Evolutionary conservation across 176 grass and related monocot genomes (phyloP).

Genomic region (Carex cristatella): DNA sequence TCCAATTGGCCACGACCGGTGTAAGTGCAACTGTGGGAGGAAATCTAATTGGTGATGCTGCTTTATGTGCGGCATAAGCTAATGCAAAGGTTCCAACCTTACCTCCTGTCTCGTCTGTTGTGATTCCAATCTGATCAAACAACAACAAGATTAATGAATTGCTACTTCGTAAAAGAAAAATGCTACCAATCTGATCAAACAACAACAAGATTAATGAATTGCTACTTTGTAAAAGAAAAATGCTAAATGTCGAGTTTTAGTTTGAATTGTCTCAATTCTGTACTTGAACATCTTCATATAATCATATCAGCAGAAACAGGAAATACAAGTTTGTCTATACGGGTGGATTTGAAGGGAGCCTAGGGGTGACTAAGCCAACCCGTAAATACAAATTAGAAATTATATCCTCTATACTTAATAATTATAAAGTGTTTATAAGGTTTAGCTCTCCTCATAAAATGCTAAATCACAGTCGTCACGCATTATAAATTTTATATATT

Average conservation of each 20-base stretch:
- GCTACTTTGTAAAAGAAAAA: neutral
- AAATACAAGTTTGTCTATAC: neutral
- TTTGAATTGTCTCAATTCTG: neutral
- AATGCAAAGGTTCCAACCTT: constrained; percentile 86
- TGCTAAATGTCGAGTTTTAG: neutral
- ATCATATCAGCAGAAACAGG: neutral
- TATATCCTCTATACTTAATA: no score
- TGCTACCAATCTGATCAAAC: constrained; percentile 40
- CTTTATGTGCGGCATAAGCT: constrained; percentile 90
- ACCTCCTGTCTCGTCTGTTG: constrained; percentile 65
- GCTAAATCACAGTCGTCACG: no score
- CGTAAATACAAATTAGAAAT: no score
- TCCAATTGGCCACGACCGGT: constrained; percentile 81
- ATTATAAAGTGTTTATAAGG: no score
- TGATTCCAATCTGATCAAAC: constrained; percentile 51
- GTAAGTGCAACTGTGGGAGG: constrained; percentile 90
- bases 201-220: neutral
- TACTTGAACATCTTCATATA: neutral
- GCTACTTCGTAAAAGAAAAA: neutral
- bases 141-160: neutral
- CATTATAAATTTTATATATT: no score
- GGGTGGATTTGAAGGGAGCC: no score
- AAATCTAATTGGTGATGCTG: constrained; percentile 96
- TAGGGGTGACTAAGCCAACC: no score
- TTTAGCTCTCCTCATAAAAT: no score